Evolutionary conservation across 192 early-diverging fungal species (phyloP), one percentile per base, ranked within the genome.

Genomic region (Spinellus fusiger): DNA sequence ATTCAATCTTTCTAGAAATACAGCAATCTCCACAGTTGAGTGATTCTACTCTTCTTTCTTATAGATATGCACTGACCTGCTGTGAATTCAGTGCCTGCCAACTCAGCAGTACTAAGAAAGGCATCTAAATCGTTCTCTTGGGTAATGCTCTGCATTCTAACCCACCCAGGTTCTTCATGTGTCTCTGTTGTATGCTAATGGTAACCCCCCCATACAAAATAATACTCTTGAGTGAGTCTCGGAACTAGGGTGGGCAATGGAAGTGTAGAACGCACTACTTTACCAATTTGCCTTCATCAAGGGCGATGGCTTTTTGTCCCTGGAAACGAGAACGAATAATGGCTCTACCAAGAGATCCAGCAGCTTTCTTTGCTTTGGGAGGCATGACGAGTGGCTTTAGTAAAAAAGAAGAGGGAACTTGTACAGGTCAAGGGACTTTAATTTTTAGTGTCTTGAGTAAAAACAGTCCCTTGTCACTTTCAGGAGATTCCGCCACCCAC

Each of bases 101-200:
- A 84, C 64, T 92, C 84, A 13, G 97, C 97, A 12, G 94, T 94
- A 64, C 80, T 88, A 63, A 99, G 79, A 68, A 99, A 99, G 29
- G 91, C 93, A 35, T 98, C 95, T 12, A 99, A 77, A 77, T 99
- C 95, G 51, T 93, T 89, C 66, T 99, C 93, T 67, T 97, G 88
- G 46, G 97, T 99, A 64, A 99, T 88, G 49, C 92, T 94, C 75
- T 92, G 91, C 75, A 96, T 88, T 62, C 87, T 88, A 16, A 81
- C 81, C 89, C 92, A 95, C 23, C 80, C 83, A 18, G 85, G 84
- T 31, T 86, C 86, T 70, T 97, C 93, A 56, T 93, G 81, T 4
- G 86, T 69, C 32, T 93, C 92, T 0, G 90, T 90, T 16, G 92
- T 93, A 79, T 94, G 93, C 83, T 84, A n/a, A n/a, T n/a, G n/a